Evolutionary conservation across 495 filamentous ascomycete genomes (phyloP).

Genomic region (Aspergillus taichungensis): DNA sequence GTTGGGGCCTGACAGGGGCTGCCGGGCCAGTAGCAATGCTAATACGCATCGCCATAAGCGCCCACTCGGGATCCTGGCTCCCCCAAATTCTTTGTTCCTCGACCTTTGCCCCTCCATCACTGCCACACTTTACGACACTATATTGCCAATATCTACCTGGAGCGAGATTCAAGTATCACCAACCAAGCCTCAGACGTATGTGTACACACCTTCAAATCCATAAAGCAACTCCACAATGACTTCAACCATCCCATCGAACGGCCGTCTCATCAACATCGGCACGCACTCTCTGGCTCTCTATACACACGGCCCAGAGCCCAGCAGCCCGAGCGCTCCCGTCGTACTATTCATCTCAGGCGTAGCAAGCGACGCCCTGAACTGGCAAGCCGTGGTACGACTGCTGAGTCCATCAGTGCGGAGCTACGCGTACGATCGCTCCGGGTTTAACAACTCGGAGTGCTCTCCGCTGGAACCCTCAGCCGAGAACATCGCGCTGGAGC

Average conservation of each 20-base stretch:
- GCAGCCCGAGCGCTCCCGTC: background rate
- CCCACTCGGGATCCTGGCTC: no score
- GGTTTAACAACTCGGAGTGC: constrained; percentile 6
- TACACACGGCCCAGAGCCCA: constrained; percentile 6
- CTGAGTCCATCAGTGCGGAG: constrained; percentile 4
- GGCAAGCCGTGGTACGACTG: constrained; percentile 8
- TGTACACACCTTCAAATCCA: background rate
- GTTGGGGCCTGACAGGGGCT: no score
- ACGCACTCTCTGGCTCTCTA: constrained; percentile 12
- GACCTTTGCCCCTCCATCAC: no score
- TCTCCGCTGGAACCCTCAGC: constrained; percentile 4
- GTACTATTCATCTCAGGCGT: constrained; percentile 10
- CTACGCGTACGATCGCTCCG: constrained; percentile 12
- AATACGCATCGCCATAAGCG: no score
- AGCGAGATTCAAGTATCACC: background rate
- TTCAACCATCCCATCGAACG: constrained; percentile 7
- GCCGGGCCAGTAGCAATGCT: no score
- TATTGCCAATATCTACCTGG: no score
- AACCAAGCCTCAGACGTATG: background rate
- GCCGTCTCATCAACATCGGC: constrained; percentile 9
- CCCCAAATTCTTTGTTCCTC: no score
- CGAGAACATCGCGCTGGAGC: constrained; percentile 6
- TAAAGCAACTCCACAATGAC: constrained; percentile 1
- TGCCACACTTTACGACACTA: no score
- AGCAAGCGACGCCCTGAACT: constrained; percentile 9